phyloP scores from a whole-genome alignment of 345 rosid genomes.

The Boechera stricta region DNA sequence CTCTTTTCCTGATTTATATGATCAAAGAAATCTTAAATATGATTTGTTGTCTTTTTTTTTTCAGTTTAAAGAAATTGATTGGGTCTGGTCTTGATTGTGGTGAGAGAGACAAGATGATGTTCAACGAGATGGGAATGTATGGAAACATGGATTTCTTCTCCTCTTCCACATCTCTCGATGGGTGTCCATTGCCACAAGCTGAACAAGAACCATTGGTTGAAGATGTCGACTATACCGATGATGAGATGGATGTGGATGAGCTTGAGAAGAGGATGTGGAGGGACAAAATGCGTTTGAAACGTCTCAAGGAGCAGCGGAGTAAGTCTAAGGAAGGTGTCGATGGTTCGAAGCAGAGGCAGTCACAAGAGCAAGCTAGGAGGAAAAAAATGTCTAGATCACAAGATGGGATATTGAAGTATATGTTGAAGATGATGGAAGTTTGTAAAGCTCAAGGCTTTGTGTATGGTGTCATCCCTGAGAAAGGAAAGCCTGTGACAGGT shows the following conservation, averaged over 20 bases:
- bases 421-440: constrained; percentile 93
- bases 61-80: constrained; percentile 20
- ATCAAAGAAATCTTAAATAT: not conserved
- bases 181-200: constrained; percentile 46
- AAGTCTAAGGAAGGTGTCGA: constrained; percentile 58
- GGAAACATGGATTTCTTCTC: constrained; percentile 61
- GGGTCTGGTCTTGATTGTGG: constrained; percentile 5
- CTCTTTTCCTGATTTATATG: not conserved
- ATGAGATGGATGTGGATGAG: constrained; percentile 73
- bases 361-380: constrained; percentile 84
- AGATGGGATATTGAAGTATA: constrained; percentile 79
- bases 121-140: constrained; percentile 67
- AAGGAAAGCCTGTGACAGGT: constrained; percentile 88
- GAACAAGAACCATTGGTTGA: constrained; percentile 56
- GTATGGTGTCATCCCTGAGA: constrained; percentile 86
- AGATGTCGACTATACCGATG: constrained; percentile 66
- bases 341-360: constrained; percentile 61
- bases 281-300: constrained; percentile 64
- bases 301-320: constrained; percentile 68
- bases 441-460: constrained; percentile 90
- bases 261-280: constrained; percentile 88
- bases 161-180: constrained; percentile 48
- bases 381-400: constrained; percentile 92
- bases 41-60: not conserved
- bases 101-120: constrained; percentile 40